These are phyloP conservation scores for Pelagophyceae sp. DNA, from an alignment of 352 stramenopile species.

Conservation along the genomic window DNA sequence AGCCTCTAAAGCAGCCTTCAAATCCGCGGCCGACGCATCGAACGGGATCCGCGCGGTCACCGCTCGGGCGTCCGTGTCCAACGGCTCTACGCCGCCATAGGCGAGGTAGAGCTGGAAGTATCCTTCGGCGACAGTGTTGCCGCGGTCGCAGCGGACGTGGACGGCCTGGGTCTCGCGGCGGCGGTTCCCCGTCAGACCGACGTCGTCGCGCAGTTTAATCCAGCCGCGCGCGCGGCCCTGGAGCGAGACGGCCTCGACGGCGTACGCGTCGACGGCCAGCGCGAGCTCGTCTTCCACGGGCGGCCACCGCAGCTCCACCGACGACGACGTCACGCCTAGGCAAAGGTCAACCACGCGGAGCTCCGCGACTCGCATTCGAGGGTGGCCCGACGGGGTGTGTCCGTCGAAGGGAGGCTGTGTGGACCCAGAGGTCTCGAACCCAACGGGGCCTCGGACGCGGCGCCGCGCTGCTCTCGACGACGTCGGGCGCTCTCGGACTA, in stretches of 20 bases:
- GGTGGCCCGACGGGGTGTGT: background rate
- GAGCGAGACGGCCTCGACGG: constrained; percentile 3
- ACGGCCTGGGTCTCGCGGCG: constrained; percentile 46
- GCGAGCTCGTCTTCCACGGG: background rate
- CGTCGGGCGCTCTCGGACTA: background rate
- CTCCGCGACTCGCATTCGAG: background rate
- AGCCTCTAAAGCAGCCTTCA: constrained; percentile 59
- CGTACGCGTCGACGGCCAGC: background rate
- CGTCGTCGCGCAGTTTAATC: background rate
- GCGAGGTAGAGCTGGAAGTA: constrained; percentile 51
- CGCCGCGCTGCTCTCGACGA: background rate
- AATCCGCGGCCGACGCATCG: constrained; percentile 49
- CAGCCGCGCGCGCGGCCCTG: background rate
- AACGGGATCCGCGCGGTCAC: constrained; percentile 58
- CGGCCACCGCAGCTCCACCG: background rate
- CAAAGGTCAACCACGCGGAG: no score
- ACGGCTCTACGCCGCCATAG: constrained; percentile 38
- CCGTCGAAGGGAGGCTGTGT: background rate
- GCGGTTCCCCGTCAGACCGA: background rate
- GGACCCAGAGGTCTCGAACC: background rate
- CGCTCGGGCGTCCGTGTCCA: constrained; percentile 34
- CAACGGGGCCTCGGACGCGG: background rate
- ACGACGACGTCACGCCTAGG: background rate
- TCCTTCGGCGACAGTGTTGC: constrained; percentile 44
- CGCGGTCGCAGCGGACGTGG: constrained; percentile 46